Percentiles rank a stretch among this genome's conserved stretches.
phyloP scores from a whole-genome alignment of 129 eudicot genomes.

The Pittosporum tobira region DNA sequence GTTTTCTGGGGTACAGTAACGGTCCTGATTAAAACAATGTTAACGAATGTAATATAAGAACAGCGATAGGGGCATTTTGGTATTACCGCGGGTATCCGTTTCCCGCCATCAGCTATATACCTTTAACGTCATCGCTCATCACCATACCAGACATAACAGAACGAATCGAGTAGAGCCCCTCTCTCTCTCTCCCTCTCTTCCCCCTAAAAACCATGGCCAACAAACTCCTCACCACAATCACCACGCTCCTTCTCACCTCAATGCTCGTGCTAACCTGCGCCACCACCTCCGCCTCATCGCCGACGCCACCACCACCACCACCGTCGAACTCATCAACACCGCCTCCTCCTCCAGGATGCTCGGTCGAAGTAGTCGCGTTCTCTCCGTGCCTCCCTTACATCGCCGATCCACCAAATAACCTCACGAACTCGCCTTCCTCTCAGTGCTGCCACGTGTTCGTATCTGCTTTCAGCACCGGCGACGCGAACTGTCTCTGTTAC shows the following conservation, averaged over 20 bases:
- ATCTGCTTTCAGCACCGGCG: slow-evolving; percentile 12
- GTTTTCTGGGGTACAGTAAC: too few species aligned
- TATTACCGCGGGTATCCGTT: not conserved
- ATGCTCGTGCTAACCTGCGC: slow-evolving; percentile 4
- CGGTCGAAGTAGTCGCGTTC: slow-evolving; percentile 31
- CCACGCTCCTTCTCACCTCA: slow-evolving; percentile 10
- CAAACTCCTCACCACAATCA: not conserved
- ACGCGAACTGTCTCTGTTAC: slow-evolving; percentile 44
- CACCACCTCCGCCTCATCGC: not conserved
- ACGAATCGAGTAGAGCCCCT: not conserved
- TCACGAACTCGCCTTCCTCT: slow-evolving; percentile 21
- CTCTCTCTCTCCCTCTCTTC: not conserved
- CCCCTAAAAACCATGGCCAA: not conserved
- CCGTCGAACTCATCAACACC: not conserved
- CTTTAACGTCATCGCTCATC: not conserved
- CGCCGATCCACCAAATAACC: slow-evolving; percentile 35
- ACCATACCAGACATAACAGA: not conserved
- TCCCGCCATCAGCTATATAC: slow-evolving; percentile 12
- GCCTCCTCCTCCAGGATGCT: slow-evolving; percentile 13
- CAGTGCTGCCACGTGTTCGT: slow-evolving; percentile 31
- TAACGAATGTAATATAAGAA: too few species aligned
- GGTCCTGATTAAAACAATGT: too few species aligned
- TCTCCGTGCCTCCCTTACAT: slow-evolving; percentile 40
- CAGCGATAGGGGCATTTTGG: too few species aligned
- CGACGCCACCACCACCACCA: slow-evolving; percentile 11